Evolutionary conservation across 169 alveolate genomes (phyloP), one percentile per base, ranked within the genome.

Genomic region (Babesia bigemina): DNA sequence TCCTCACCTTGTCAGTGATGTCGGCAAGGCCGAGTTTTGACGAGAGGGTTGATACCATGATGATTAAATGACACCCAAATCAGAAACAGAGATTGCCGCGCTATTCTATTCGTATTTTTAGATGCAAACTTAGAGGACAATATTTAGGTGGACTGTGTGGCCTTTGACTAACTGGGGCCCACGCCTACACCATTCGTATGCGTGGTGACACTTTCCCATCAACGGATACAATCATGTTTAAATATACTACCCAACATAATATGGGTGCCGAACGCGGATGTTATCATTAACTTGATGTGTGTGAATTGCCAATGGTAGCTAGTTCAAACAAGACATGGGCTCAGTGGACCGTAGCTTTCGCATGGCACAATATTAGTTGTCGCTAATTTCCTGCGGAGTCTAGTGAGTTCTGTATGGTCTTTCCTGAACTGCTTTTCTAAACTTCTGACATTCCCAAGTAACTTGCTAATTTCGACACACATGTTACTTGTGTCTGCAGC

Each of bases 11-110:
- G 47, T 75, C 81, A 22, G 56, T 75, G 24, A 82, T 49, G 63
- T 82, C 89, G 60, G 72, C 70, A 29, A 82, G 85, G 56, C 89
- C 85, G 53, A 82, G 73, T 39, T 82, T 82, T 10, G 84, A 79
- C 2, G 83, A 79, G 29, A 69, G 78, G 24, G 63, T 28, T 16
- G 69, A 71, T 16, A 33, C 84, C 87, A 79, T 79, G 36, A 17
- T 71, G 63, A 45, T 45, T 22, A 13, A 4, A 2, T 17, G 14
- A 24, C 26, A 22, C 14, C 26, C 26, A 28, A n/a, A 59, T n/a
- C 9, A 33, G 28, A 36, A 11, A 21, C 19, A 59, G 3, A n/a
- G 8, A 57, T n/a, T n/a, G n/a, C 24, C 13, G 7, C 28, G n/a
- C 57, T 4, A 19, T 7, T 4, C 24, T 1, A 49, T 24, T 56